phyloP scores from a whole-genome alignment of 1,139 yeast species.

The Yamadazyma sp. region DNA sequence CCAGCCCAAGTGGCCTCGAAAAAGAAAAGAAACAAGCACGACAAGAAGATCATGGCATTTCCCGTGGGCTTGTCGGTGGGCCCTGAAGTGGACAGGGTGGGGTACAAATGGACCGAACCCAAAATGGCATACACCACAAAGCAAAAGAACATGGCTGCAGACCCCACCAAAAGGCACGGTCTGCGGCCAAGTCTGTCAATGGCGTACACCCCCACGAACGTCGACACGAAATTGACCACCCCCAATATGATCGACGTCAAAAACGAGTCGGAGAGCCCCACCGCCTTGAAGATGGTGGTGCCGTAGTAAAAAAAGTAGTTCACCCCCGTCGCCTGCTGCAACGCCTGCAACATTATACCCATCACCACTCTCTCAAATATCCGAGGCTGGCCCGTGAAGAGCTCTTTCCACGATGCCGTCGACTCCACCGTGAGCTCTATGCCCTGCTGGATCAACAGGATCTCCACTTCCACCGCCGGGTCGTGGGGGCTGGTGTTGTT shows the following conservation, averaged over 20 bases:
- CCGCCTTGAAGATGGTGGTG: constrained; percentile 2
- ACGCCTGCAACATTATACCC: neutral
- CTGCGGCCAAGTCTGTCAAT: constrained; percentile 75
- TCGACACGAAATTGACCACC: constrained; percentile 73
- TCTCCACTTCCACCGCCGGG: constrained; percentile 55
- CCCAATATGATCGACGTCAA: constrained; percentile 40
- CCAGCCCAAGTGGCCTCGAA: constrained; percentile 91
- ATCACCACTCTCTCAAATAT: constrained; percentile 18
- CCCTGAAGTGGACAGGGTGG: constrained; percentile 39
- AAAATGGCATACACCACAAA: constrained; percentile 55
- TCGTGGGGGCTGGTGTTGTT: constrained; percentile 62
- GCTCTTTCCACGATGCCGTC: constrained; percentile 70
- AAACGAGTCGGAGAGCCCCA: constrained; percentile 2
- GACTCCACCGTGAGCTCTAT: constrained; percentile 61
- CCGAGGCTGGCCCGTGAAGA: constrained; percentile 33
- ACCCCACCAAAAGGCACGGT: constrained; percentile 52
- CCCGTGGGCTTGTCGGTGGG: constrained; percentile 50
- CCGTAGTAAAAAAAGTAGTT: constrained; percentile 3
- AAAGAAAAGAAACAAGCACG: constrained; percentile 75
- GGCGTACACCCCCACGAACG: constrained; percentile 62
- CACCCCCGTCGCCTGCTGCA: constrained; percentile 1
- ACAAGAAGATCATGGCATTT: constrained; percentile 70
- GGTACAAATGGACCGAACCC: constrained; percentile 60
- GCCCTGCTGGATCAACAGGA: constrained; percentile 61
- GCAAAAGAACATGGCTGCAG: constrained; percentile 27